phyloP scores from a whole-genome alignment of 495 filamentous ascomycete genomes.

The Tetracladium marchalianum region DNA sequence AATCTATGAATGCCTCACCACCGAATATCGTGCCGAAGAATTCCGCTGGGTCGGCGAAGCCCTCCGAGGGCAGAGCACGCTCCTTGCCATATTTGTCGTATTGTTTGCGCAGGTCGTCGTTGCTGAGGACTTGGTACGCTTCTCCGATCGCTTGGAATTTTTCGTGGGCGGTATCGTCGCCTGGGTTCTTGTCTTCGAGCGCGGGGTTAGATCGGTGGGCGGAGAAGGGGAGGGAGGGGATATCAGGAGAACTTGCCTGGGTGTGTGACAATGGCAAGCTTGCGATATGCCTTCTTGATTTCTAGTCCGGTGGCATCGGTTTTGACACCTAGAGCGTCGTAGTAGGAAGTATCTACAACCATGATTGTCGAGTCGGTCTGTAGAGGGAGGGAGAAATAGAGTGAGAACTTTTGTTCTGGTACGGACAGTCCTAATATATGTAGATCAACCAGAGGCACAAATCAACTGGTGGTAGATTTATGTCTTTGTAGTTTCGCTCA shows the following conservation, averaged over 20 bases:
- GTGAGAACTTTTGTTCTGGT: no score
- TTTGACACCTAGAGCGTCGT: conserved; percentile 82
- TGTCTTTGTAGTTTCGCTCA: no score
- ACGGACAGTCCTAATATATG: no score
- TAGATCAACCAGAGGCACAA: no score
- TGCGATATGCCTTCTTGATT: conserved; percentile 99
- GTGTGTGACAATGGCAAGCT: conserved; percentile 72
- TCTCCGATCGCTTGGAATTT: conserved; percentile 95
- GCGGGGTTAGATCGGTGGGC: background rate
- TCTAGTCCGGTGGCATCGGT: conserved; percentile 87
- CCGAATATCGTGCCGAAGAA: conserved; percentile 99
- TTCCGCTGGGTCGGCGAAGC: conserved; percentile 93
- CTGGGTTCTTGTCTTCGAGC: conserved; percentile 97
- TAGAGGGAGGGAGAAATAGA: no score
- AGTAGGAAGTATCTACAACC: conserved; percentile 81
- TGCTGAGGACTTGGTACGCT: conserved; percentile 93
- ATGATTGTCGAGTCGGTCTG: conserved; percentile 30
- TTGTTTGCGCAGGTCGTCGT: conserved; percentile 71
- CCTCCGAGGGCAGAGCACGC: conserved; percentile 70
- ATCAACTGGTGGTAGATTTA: no score
- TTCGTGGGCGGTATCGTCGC: conserved; percentile 85
- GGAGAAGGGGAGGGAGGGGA: conserved; percentile 3
- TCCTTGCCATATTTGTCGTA: conserved; percentile 99
- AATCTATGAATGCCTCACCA: conserved; percentile 86
- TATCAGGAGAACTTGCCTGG: conserved; percentile 34